Conservation (phyloP, 352 stramenopile genomes). For the Globisporangium heterothallicum region DNA sequence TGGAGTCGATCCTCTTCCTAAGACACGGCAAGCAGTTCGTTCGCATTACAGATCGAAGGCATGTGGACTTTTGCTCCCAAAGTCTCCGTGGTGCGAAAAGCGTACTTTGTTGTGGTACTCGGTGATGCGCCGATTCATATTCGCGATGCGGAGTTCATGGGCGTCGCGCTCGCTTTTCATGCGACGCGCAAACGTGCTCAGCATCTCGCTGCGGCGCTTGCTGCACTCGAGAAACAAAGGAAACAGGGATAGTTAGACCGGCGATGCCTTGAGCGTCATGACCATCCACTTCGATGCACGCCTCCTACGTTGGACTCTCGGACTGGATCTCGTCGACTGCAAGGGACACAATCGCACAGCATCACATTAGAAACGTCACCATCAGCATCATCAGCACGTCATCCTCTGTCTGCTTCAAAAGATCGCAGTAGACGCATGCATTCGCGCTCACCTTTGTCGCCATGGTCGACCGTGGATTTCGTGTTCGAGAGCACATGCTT, state of each 20-base stretch:
- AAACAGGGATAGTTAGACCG: slow-evolving; percentile 1
- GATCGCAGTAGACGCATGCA: no score
- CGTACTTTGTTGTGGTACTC: slow-evolving; percentile 69
- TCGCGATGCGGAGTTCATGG: slow-evolving; percentile 58
- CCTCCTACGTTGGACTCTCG: slow-evolving; percentile 40
- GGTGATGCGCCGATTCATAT: slow-evolving; percentile 80
- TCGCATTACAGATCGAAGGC: no score
- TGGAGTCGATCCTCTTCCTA: slow-evolving; percentile 64
- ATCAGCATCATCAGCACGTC: not conserved
- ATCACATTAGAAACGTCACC: not conserved
- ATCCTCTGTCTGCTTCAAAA: no score
- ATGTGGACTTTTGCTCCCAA: no score
- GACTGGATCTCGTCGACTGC: slow-evolving; percentile 36
- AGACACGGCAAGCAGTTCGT: no score
- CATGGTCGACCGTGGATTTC: slow-evolving; percentile 38
- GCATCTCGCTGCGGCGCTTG: slow-evolving; percentile 38
- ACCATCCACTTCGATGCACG: no score
- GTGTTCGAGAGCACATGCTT: slow-evolving; percentile 62
- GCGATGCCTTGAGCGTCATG: no score
- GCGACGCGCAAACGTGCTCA: slow-evolving; percentile 52
- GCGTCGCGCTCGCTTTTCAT: slow-evolving; percentile 50
- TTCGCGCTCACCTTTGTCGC: slow-evolving; percentile 51
- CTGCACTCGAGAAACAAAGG: slow-evolving; percentile 9
- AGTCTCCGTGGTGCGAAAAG: no score
- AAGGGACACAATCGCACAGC: no score